These are phyloP conservation scores for Turritis glabra DNA, from an alignment of 345 rosid genomes.

Conservation along the genomic window DNA sequence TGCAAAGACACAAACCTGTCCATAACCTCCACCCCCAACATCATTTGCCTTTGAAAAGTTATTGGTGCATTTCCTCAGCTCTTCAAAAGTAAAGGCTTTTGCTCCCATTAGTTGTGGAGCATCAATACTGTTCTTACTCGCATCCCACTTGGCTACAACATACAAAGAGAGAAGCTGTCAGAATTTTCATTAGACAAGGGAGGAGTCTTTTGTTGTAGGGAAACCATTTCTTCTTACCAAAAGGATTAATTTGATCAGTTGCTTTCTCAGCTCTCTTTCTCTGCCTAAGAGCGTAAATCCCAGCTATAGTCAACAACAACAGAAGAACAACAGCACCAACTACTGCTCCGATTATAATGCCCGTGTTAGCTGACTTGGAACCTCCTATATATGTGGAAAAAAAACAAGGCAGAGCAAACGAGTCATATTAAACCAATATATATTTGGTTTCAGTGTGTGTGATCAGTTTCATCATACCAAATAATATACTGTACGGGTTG, in stretches of 20 bases:
- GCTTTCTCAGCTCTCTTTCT: slow-evolving; percentile 7
- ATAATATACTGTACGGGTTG: accelerated
- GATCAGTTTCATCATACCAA: not conserved
- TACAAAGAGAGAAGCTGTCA: not conserved
- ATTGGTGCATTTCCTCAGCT: not conserved
- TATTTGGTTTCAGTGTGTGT: not conserved
- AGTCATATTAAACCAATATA: not conserved
- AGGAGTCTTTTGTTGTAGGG: not conserved
- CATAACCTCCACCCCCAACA: slow-evolving; percentile 4
- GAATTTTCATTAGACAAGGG: not conserved
- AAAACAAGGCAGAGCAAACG: not conserved
- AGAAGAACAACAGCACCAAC: not conserved
- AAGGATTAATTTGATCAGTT: slow-evolving; percentile 36
- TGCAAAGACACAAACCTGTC: not conserved
- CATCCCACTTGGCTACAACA: not conserved
- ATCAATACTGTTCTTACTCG: not conserved
- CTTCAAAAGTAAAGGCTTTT: slow-evolving; percentile 11
- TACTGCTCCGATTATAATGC: not conserved
- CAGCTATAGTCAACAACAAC: not conserved
- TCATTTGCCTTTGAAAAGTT: slow-evolving; percentile 4
- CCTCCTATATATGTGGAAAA: slow-evolving; percentile 9
- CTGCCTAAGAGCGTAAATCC: slow-evolving; percentile 4
- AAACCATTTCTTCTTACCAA: not conserved
- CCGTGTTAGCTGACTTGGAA: slow-evolving; percentile 27
- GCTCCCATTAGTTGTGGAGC: slow-evolving; percentile 11